These are phyloP conservation scores for Penicillium chermesinum DNA, from an alignment of 495 filamentous ascomycete species.

Conservation along the genomic window DNA sequence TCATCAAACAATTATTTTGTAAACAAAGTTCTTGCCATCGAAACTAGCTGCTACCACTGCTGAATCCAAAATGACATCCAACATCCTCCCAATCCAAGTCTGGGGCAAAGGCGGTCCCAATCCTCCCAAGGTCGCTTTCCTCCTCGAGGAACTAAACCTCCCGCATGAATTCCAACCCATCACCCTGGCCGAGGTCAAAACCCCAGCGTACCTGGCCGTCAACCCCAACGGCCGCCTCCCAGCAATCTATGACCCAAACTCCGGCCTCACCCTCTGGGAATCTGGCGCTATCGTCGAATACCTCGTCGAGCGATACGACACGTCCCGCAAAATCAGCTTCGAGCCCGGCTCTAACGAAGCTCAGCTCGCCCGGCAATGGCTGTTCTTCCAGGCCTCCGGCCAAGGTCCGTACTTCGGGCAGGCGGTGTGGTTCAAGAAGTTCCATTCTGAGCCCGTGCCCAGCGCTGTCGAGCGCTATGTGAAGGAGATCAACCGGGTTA, in stretches of 20 bases:
- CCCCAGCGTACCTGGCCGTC: slow-evolving; percentile 40
- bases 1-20: too few species aligned
- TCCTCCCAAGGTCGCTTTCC: slow-evolving; percentile 52
- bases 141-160: slow-evolving; percentile 55
- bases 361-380: neutral
- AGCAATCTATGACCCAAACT: slow-evolving; percentile 57
- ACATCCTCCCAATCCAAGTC: too few species aligned
- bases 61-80: too few species aligned
- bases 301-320: slow-evolving; percentile 2
- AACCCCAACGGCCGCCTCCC: slow-evolving; percentile 63
- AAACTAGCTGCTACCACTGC: too few species aligned
- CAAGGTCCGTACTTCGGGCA: neutral
- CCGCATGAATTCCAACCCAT: slow-evolving; percentile 41
- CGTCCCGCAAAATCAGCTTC: slow-evolving; percentile 1
- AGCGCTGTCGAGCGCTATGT: neutral
- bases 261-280: slow-evolving; percentile 56
- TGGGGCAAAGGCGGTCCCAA: slow-evolving; percentile 47
- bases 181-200: slow-evolving; percentile 48
- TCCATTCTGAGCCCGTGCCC: neutral
- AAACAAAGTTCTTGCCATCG: too few species aligned
- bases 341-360: slow-evolving; percentile 1
- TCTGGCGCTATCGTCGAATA: slow-evolving; percentile 61
- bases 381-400: neutral
- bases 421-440: neutral
- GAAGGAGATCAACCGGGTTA: neutral